A percentile compares a stretch with the other conserved stretches of the same genome.
Evolutionary conservation across 345 rosid species (phyloP).

Genomic region (Linum usitatissimum): DNA sequence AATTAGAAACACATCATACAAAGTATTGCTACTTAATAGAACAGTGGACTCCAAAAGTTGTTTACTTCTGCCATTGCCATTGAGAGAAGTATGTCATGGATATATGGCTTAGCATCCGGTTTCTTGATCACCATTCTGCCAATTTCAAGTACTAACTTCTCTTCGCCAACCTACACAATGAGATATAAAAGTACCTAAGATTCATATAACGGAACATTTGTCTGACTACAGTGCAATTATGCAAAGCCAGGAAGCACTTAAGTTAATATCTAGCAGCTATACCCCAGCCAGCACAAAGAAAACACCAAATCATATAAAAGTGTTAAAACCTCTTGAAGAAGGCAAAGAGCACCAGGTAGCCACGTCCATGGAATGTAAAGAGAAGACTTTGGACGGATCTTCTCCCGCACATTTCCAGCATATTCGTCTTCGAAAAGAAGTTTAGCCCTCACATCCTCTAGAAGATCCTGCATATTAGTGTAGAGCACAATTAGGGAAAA

Average conservation of each 20-base stretch:
- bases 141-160: slow-evolving; percentile 61
- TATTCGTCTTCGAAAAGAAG: slow-evolving; percentile 94
- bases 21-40: slow-evolving; percentile 16
- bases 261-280: neutral
- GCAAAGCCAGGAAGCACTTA: neutral
- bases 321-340: slow-evolving; percentile 78
- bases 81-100: slow-evolving; percentile 73
- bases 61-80: slow-evolving; percentile 98
- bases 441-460: slow-evolving; percentile 87
- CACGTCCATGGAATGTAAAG: slow-evolving; percentile 73
- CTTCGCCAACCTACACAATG: slow-evolving; percentile 71
- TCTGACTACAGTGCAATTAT: neutral
- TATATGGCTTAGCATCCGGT: slow-evolving; percentile 65
- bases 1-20: slow-evolving; percentile 54
- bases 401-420: slow-evolving; percentile 70
- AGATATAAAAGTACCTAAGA: slow-evolving; percentile 4
- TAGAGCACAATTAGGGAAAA: neutral
- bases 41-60: neutral
- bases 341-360: slow-evolving; percentile 89
- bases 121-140: slow-evolving; percentile 72
- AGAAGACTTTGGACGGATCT: slow-evolving; percentile 61
- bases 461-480: slow-evolving; percentile 49
- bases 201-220: slow-evolving; percentile 2
- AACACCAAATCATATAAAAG: neutral
- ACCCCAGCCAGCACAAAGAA: neutral